Percentiles rank a stretch among this genome's conserved stretches.
phyloP scores from a whole-genome alignment of 176 grass and related monocot species.

The Saccharum officinarum region DNA sequence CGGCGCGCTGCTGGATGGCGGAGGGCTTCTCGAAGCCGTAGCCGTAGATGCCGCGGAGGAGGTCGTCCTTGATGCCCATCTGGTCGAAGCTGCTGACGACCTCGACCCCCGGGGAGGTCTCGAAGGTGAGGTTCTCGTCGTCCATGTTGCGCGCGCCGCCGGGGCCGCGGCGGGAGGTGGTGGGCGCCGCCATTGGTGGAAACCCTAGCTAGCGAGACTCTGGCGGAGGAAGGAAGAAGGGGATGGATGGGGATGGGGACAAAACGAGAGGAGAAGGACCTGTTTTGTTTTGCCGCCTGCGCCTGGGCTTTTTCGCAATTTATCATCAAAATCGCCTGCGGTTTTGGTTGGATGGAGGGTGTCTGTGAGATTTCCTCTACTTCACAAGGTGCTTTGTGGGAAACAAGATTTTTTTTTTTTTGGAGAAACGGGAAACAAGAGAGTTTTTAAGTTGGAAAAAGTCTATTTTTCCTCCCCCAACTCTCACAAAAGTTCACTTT shows the following conservation, averaged over 20 bases:
- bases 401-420: background rate
- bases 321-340: background rate
- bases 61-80: slow-evolving; percentile 93
- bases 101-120: slow-evolving; percentile 87
- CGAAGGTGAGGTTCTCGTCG: slow-evolving; percentile 83
- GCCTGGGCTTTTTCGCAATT: background rate
- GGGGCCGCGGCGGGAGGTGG: slow-evolving; percentile 47
- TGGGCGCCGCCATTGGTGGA: slow-evolving; percentile 45
- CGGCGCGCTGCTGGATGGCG: slow-evolving; percentile 96
- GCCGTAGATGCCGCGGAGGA: slow-evolving; percentile 88
- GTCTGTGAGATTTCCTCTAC: background rate
- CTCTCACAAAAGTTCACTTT: too few relatives aligned
- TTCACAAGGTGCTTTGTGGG: background rate
- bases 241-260: background rate
- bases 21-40: slow-evolving; percentile 99
- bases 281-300: background rate
- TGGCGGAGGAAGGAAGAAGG: background rate
- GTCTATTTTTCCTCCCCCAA: too few relatives aligned
- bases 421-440: background rate
- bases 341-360: background rate
- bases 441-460: too few relatives aligned
- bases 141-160: slow-evolving; percentile 48
- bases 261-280: background rate
- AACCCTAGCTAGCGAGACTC: slow-evolving; percentile 6
- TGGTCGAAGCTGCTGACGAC: slow-evolving; percentile 87